Conservation (phyloP, 495 filamentous ascomycete genomes). For the Parathielavia appendiculata region DNA sequence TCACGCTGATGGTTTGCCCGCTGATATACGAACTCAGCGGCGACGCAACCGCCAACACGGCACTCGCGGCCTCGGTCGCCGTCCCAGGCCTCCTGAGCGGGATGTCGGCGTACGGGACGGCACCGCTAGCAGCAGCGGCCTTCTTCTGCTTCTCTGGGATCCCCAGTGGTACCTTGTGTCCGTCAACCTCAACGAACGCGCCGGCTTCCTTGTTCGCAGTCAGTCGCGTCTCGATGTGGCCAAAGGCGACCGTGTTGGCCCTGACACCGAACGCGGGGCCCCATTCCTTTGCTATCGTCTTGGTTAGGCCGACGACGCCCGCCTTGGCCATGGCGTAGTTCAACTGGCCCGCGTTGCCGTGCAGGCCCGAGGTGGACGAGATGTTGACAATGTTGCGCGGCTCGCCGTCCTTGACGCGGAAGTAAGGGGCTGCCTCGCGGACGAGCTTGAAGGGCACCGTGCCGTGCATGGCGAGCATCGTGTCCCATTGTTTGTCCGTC, state of each 20-base stretch:
- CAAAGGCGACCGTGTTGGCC: constrained; percentile 79
- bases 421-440: constrained; percentile 73
- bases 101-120: constrained; percentile 58
- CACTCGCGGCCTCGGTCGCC: constrained; percentile 71
- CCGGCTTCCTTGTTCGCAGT: constrained; percentile 77
- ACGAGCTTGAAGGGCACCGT: constrained; percentile 80
- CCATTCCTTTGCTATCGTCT: constrained; percentile 91
- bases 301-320: constrained; percentile 70
- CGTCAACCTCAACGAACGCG: constrained; percentile 70
- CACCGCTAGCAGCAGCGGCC: constrained; percentile 16
- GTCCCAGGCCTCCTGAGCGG: constrained; percentile 69
- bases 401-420: constrained; percentile 78
- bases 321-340: constrained; percentile 85
- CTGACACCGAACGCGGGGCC: constrained; percentile 77
- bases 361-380: constrained; percentile 67
- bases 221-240: constrained; percentile 69
- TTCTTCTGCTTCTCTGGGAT: constrained; percentile 54
- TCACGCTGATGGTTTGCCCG: constrained; percentile 80
- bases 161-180: constrained; percentile 69
- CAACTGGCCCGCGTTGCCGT: constrained; percentile 80
- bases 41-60: constrained; percentile 74
- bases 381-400: constrained; percentile 77
- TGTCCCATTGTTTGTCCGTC: constrained; percentile 87
- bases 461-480: constrained; percentile 72
- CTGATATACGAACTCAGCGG: constrained; percentile 76